phyloP scores from a whole-genome alignment of 306 rosid genomes.

The Arachis hypogaea region DNA sequence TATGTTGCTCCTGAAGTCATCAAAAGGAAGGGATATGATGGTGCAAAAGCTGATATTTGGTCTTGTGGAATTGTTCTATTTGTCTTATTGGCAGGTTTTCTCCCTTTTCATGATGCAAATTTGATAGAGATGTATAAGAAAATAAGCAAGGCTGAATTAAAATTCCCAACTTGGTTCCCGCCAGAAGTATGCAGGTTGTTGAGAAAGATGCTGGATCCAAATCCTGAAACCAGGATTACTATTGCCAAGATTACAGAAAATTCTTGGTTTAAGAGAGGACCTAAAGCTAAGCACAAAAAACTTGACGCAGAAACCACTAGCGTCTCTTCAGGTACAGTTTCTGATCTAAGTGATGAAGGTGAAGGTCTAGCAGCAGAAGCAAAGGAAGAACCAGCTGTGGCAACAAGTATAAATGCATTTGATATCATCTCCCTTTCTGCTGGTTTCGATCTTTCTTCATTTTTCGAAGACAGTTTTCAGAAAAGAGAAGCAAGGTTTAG shows the following conservation, averaged over 20 bases:
- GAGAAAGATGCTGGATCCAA: constrained; percentile 66
- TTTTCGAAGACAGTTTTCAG: constrained; percentile 55
- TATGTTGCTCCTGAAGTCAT: constrained; percentile 95
- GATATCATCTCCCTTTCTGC: constrained; percentile 76
- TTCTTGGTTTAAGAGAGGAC: constrained; percentile 68
- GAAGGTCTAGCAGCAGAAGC: constrained; percentile 42
- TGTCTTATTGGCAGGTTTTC: constrained; percentile 87
- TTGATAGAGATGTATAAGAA: constrained; percentile 87
- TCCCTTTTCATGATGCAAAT: constrained; percentile 84
- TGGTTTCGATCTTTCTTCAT: constrained; percentile 74
- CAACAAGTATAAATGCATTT: constrained; percentile 72
- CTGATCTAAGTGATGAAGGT: constrained; percentile 40
- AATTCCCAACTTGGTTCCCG: constrained; percentile 74
- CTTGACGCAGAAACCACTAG: constrained; percentile 36
- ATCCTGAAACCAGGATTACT: constrained; percentile 65
- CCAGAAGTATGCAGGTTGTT: constrained; percentile 64
- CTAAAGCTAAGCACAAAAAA: constrained; percentile 40
- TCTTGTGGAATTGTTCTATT: constrained; percentile 89
- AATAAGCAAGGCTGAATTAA: constrained; percentile 69
- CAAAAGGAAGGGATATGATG: constrained; percentile 81
- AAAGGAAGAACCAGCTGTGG: constrained; percentile 52
- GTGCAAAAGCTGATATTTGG: constrained; percentile 93
- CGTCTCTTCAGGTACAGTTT: constrained; percentile 39
- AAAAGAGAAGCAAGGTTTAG: constrained; percentile 69
- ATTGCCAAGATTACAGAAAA: constrained; percentile 59